Evolutionary conservation across 305 asterid genomes (phyloP).

Genomic region (Vinca major): DNA sequence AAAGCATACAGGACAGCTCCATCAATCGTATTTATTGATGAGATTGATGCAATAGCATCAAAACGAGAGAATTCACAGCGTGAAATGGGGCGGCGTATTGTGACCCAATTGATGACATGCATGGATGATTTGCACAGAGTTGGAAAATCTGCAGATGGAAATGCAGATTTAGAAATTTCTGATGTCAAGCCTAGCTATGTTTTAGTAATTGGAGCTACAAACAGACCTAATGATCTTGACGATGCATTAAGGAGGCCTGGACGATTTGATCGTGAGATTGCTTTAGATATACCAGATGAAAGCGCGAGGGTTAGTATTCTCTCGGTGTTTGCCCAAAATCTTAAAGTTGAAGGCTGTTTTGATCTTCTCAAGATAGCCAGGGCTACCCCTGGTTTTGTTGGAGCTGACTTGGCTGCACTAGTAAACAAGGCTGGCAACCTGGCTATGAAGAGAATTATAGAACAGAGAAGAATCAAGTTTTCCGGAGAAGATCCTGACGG

Average conservation of each 20-base stretch:
- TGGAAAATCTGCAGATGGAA: constrained; percentile 27
- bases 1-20: constrained; percentile 86
- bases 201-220: constrained; percentile 87
- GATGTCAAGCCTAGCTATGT: constrained; percentile 45
- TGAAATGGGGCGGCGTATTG: constrained; percentile 84
- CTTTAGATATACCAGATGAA: constrained; percentile 74
- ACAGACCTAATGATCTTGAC: constrained; percentile 82
- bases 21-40: constrained; percentile 87
- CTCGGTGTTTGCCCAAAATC: constrained; percentile 42
- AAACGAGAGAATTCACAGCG: constrained; percentile 78
- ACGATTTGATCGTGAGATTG: constrained; percentile 79
- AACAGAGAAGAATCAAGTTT: constrained; percentile 35
- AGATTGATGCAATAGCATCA: constrained; percentile 85
- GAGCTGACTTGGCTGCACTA: constrained; percentile 76
- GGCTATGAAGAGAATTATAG: constrained; percentile 67
- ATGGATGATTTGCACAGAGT: constrained; percentile 63
- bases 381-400: constrained; percentile 76
- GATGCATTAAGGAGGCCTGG: constrained; percentile 90
- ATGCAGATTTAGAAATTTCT: constrained; percentile 27
- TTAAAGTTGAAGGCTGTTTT: constrained; percentile 67
- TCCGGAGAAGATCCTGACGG: constrained; percentile 20
- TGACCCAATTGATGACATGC: constrained; percentile 76
- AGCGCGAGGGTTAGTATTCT: constrained; percentile 58
- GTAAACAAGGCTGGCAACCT: constrained; percentile 64
- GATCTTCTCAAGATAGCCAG: constrained; percentile 75